Evolutionary conservation across 2,329 filamentous ascomycete genomes (phyloP).

Genomic region (Xylariaceae sp.): DNA sequence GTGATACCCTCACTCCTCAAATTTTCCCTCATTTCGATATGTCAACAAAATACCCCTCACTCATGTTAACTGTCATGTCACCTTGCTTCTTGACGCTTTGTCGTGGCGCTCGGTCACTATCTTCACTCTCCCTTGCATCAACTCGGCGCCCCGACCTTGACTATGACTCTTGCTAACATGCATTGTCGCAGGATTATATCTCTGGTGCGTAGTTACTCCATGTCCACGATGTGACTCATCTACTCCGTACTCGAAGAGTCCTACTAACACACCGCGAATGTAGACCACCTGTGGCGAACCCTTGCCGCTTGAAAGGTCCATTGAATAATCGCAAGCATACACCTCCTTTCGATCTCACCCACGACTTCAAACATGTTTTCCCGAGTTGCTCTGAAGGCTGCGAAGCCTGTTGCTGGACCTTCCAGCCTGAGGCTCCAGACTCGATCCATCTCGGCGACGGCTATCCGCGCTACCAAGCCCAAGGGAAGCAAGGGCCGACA

Average conservation of each 20-base stretch:
- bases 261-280: conserved; percentile 32
- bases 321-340: conserved; percentile 29
- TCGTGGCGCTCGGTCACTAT: background rate
- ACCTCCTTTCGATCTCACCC: conserved; percentile 13
- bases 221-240: conserved; percentile 38
- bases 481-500: conserved; percentile 65
- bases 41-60: background rate
- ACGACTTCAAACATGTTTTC: conserved; percentile 49
- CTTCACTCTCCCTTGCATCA: background rate
- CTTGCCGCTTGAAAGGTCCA: conserved; percentile 41
- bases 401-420: conserved; percentile 47
- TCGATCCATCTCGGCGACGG: conserved; percentile 38
- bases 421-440: conserved; percentile 35
- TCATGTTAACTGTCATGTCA: background rate
- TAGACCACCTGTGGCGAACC: conserved; percentile 52
- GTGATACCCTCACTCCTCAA: conserved; percentile 24
- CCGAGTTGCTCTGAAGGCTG: conserved; percentile 48
- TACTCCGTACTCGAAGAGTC: conserved; percentile 25
- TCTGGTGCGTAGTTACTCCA: conserved; percentile 52
- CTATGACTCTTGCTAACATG: conserved; percentile 38
- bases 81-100: background rate
- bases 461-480: conserved; percentile 40
- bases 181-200: conserved; percentile 60
- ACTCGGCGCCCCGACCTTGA: background rate
- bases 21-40: background rate